These are phyloP conservation scores for Tetrapisispora phaffii DNA, from an alignment of 805 yeast species.

Conservation along the genomic window DNA sequence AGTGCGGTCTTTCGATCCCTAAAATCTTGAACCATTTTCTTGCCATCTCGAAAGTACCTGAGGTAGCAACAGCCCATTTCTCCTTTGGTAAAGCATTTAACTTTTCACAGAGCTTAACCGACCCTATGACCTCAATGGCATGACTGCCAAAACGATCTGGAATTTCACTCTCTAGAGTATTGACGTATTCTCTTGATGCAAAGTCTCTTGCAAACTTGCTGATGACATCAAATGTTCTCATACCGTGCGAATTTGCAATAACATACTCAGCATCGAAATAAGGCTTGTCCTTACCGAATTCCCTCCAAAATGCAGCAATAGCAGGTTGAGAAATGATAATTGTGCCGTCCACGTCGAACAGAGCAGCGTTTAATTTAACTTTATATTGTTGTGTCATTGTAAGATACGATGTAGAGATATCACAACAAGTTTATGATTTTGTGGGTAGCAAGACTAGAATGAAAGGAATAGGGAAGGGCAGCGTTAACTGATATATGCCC, in stretches of 20 bases:
- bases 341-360: constrained; percentile 85
- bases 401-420: too few species aligned
- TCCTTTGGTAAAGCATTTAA: constrained; percentile 43
- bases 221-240: constrained; percentile 72
- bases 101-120: constrained; percentile 48
- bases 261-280: constrained; percentile 61
- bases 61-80: constrained; percentile 83
- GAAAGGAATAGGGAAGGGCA: neutral
- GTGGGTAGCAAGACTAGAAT: too few species aligned
- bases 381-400: constrained; percentile 23
- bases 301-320: constrained; percentile 75
- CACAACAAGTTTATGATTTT: too few species aligned
- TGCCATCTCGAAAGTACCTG: constrained; percentile 72
- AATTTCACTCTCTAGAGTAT: constrained; percentile 58
- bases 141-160: constrained; percentile 62
- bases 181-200: constrained; percentile 55
- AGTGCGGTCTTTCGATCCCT: constrained; percentile 52
- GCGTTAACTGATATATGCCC: too few species aligned
- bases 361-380: constrained; percentile 37
- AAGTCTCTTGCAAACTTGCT: constrained; percentile 66
- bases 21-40: constrained; percentile 67
- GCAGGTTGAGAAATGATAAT: constrained; percentile 75
- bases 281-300: constrained; percentile 56
- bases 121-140: constrained; percentile 71
- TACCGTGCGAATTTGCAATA: constrained; percentile 69